phyloP scores from a whole-genome alignment of 1,284 basidiomycete genomes.

The Leucocoprinus gongylophorus region DNA sequence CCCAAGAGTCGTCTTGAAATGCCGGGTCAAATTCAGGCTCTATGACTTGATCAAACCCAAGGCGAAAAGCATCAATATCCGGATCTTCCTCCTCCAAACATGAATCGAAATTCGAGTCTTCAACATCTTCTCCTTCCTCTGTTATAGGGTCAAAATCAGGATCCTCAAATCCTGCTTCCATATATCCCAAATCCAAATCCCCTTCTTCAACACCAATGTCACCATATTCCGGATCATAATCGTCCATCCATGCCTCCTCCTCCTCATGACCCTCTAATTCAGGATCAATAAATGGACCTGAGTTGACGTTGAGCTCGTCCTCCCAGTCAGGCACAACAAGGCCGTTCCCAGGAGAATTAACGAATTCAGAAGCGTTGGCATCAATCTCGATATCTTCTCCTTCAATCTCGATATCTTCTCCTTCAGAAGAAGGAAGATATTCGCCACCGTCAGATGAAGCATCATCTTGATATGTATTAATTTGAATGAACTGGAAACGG shows the following conservation, averaged over 20 bases:
- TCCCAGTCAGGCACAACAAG: not conserved
- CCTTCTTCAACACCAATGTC: not conserved
- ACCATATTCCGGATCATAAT: constrained; percentile 6
- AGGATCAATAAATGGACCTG: not conserved
- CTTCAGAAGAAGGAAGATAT: constrained; percentile 52
- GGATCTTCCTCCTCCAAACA: not conserved
- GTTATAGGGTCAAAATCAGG: not conserved
- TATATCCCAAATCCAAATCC: not conserved
- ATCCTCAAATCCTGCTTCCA: not conserved
- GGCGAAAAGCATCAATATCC: not conserved
- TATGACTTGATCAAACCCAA: not conserved
- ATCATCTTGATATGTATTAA: constrained; percentile 45
- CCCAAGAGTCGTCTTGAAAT: not conserved
- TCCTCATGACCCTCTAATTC: constrained; percentile 10
- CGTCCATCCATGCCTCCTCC: constrained; percentile 2
- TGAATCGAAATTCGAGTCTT: not conserved
- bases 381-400: constrained; percentile 38
- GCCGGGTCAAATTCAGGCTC: not conserved
- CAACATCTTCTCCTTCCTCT: not conserved
- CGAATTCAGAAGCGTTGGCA: constrained; percentile 25
- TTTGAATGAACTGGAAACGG: constrained; percentile 43
- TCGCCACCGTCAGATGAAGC: constrained; percentile 63
- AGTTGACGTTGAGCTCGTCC: not conserved
- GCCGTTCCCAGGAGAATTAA: constrained; percentile 28
- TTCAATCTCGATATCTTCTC: constrained; percentile 40